phyloP scores from a whole-genome alignment of 2,329 filamentous ascomycete genomes.

The Cadophora luteo-olivacea region DNA sequence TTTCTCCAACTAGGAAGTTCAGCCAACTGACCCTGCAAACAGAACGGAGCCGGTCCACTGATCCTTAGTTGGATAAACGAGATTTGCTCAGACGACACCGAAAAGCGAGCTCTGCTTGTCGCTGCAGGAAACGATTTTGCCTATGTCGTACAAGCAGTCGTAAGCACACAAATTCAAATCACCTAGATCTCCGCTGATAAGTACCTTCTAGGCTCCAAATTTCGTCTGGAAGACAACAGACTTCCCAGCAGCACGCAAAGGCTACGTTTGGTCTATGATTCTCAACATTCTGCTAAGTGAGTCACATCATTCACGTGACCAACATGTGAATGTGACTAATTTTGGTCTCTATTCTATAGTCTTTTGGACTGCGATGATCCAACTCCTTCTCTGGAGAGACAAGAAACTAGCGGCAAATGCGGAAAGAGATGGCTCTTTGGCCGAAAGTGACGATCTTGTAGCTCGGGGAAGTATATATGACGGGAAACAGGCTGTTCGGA shows the following conservation, averaged over 20 bases:
- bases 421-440: slow-evolving; percentile 1
- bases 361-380: slow-evolving; percentile 40
- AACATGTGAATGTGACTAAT: too few species aligned
- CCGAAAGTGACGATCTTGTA: slow-evolving; percentile 14
- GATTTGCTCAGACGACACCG: slow-evolving; percentile 61
- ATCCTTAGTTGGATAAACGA: slow-evolving; percentile 59
- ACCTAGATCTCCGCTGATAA: not conserved
- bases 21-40: slow-evolving; percentile 14
- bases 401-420: slow-evolving; percentile 20
- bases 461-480: slow-evolving; percentile 11
- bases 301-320: too few species aligned
- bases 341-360: slow-evolving; percentile 28
- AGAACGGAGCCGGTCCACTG: slow-evolving; percentile 47
- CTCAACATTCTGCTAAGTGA: slow-evolving; percentile 46
- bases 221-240: slow-evolving; percentile 52
- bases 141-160: slow-evolving; percentile 67
- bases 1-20: not conserved
- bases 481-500: slow-evolving; percentile 29
- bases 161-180: slow-evolving; percentile 27
- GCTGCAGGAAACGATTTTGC: slow-evolving; percentile 73
- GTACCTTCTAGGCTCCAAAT: slow-evolving; percentile 44
- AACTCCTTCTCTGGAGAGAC: slow-evolving; percentile 44
- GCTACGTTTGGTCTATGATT: slow-evolving; percentile 47
- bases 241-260: slow-evolving; percentile 48
- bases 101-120: slow-evolving; percentile 71